phyloP scores from a whole-genome alignment of 2,329 filamentous ascomycete genomes.

The Pestalotiopsis sp. region DNA sequence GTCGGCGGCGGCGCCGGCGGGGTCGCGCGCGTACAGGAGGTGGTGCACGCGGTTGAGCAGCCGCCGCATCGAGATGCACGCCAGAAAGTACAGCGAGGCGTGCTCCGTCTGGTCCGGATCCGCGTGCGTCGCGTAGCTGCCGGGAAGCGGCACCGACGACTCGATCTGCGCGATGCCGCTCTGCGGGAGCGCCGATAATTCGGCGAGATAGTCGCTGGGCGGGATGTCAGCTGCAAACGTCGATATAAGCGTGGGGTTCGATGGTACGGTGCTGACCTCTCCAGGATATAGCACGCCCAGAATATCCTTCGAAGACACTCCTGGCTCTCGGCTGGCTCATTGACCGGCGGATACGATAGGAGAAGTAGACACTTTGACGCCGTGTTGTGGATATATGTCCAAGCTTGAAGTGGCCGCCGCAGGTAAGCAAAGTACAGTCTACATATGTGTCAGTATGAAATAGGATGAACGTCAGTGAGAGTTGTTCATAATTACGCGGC shows the following conservation, averaged over 20 bases:
- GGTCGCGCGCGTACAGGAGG: slow-evolving; percentile 48
- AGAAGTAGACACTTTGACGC: slow-evolving; percentile 54
- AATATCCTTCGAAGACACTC: slow-evolving; percentile 55
- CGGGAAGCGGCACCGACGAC: slow-evolving; percentile 51
- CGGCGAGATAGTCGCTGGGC: slow-evolving; percentile 53
- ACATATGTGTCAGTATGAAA: neutral
- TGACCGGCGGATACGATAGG: slow-evolving; percentile 43
- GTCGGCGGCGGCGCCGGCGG: slow-evolving; percentile 46
- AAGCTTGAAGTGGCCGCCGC: slow-evolving; percentile 52
- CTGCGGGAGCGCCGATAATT: slow-evolving; percentile 52
- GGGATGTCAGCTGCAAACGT: neutral
- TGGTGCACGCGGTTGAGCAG: slow-evolving; percentile 52
- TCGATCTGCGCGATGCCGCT: slow-evolving; percentile 55
- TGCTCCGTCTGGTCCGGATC: slow-evolving; percentile 43
- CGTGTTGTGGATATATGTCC: slow-evolving; percentile 53
- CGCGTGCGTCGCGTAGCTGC: slow-evolving; percentile 47
- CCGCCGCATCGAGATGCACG: slow-evolving; percentile 54
- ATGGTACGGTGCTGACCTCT: slow-evolving; percentile 38
- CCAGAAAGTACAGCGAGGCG: slow-evolving; percentile 55
- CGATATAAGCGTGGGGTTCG: too few relatives aligned
- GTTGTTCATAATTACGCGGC: slow-evolving; percentile 40
- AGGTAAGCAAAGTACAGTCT: slow-evolving; percentile 54
- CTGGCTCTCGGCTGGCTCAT: slow-evolving; percentile 40
- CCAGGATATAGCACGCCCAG: slow-evolving; percentile 58
- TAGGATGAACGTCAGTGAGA: neutral